Evolutionary conservation across 768 basidiomycete species (phyloP).

Genomic region (Paxillus rubicundulus): DNA sequence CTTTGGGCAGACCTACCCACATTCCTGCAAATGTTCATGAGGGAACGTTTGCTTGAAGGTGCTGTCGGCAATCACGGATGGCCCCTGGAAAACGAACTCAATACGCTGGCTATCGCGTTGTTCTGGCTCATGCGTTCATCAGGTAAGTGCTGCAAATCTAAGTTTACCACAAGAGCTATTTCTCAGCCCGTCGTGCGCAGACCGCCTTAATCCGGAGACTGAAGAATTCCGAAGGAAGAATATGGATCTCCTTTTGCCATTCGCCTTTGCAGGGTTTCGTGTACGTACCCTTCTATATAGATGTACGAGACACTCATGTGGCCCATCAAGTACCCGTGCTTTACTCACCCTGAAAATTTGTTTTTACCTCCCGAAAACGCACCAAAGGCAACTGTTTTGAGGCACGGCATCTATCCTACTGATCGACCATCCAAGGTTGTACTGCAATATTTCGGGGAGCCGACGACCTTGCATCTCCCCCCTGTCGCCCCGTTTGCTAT

Average conservation of each 20-base stretch:
- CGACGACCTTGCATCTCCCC: constrained; percentile 35
- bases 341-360: constrained; percentile 34
- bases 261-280: constrained; percentile 48
- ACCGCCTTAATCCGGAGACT: constrained; percentile 33
- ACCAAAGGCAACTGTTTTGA: constrained; percentile 13
- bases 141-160: constrained; percentile 7
- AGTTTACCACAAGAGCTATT: not conserved
- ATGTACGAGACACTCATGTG: constrained; percentile 7
- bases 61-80: constrained; percentile 42
- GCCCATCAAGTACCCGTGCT: constrained; percentile 36
- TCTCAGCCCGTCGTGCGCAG: constrained; percentile 7
- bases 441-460: constrained; percentile 44
- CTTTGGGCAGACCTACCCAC: constrained; percentile 40
- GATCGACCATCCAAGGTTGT: constrained; percentile 28
- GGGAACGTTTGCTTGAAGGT: constrained; percentile 38
- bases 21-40: constrained; percentile 42
- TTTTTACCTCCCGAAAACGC: constrained; percentile 22
- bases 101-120: constrained; percentile 45
- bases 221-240: constrained; percentile 32
- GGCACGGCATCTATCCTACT: constrained; percentile 29
- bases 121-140: constrained; percentile 46
- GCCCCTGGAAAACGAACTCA: constrained; percentile 46
- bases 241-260: constrained; percentile 40
- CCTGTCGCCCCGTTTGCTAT: constrained; percentile 46
- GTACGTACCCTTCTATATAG: constrained; percentile 32